Percentiles rank a stretch among this genome's conserved stretches.
Evolutionary conservation across 768 basidiomycete species (phyloP).

Genomic region (Fistulinella prunicolor): DNA sequence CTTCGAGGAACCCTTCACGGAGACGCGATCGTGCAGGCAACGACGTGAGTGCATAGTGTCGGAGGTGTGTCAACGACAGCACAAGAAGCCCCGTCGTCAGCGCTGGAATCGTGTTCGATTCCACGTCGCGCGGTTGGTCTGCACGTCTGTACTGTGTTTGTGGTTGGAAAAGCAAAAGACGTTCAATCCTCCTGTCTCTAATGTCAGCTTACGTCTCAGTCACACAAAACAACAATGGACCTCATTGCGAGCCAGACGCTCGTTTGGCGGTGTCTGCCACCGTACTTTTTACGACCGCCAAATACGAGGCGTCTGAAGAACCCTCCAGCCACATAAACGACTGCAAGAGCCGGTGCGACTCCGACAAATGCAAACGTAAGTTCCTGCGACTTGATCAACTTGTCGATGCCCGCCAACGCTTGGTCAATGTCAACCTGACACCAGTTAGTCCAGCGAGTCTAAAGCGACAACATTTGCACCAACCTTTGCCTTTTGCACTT

Average conservation of each 20-base stretch:
- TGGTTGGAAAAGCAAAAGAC: slow-evolving; percentile 56
- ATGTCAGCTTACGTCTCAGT: slow-evolving; percentile 5
- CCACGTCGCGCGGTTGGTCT: neutral
- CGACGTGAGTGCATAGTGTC: slow-evolving; percentile 56
- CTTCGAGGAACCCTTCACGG: slow-evolving; percentile 80
- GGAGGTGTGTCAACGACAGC: slow-evolving; percentile 64
- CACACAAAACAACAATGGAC: slow-evolving; percentile 29
- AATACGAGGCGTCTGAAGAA: slow-evolving; percentile 50
- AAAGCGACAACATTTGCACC: neutral
- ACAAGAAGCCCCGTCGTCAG: slow-evolving; percentile 72
- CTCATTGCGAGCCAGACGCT: slow-evolving; percentile 74
- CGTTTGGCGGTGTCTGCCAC: slow-evolving; percentile 51
- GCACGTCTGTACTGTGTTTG: slow-evolving; percentile 18
- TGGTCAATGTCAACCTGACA: slow-evolving; percentile 87
- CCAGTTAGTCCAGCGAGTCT: neutral
- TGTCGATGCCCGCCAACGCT: slow-evolving; percentile 88
- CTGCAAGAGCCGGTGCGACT: slow-evolving; percentile 81
- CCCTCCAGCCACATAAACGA: slow-evolving; percentile 68
- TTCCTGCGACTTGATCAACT: slow-evolving; percentile 89
- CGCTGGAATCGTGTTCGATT: slow-evolving; percentile 36
- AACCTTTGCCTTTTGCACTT: slow-evolving; percentile 95
- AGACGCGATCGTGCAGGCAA: slow-evolving; percentile 59
- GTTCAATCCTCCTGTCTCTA: slow-evolving; percentile 57
- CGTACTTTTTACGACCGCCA: slow-evolving; percentile 52
- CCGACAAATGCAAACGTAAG: slow-evolving; percentile 97